Conservation (phyloP, 2,329 filamentous ascomycete species). For the Alternaria gansuensis region DNA sequence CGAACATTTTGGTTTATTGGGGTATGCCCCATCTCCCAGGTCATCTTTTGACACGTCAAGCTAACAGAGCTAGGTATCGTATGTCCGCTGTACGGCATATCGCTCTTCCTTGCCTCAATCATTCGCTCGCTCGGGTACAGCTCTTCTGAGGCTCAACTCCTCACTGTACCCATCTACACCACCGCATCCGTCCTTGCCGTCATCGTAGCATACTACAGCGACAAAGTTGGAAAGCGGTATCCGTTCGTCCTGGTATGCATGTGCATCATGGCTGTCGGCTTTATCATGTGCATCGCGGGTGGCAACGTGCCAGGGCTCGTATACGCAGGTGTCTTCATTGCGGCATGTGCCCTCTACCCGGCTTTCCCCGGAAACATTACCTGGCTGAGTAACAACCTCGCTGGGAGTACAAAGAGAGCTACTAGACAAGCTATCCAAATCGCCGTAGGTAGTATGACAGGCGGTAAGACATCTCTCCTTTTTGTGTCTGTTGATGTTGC, state of each 20-base stretch:
- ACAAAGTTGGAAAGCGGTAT: slow-evolving; percentile 45
- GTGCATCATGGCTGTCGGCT: slow-evolving; percentile 48
- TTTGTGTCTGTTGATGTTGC: not conserved
- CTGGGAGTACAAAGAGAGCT: slow-evolving; percentile 62
- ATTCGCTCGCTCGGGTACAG: slow-evolving; percentile 54
- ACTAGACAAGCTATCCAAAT: slow-evolving; percentile 61
- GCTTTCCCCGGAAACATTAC: slow-evolving; percentile 55
- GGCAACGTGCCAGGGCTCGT: slow-evolving; percentile 44
- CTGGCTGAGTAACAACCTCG: slow-evolving; percentile 65
- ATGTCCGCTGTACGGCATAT: slow-evolving; percentile 52
- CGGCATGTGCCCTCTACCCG: slow-evolving; percentile 50
- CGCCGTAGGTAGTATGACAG: slow-evolving; percentile 58
- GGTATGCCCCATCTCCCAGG: slow-evolving; percentile 52
- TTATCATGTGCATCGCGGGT: slow-evolving; percentile 51
- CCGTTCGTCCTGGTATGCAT: slow-evolving; percentile 48
- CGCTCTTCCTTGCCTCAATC: slow-evolving; percentile 59
- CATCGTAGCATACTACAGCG: slow-evolving; percentile 44
- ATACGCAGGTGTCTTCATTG: slow-evolving; percentile 53
- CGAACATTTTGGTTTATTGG: slow-evolving; percentile 69
- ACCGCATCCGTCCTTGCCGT: slow-evolving; percentile 49
- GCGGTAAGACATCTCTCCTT: slow-evolving; percentile 28
- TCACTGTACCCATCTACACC: slow-evolving; percentile 57
- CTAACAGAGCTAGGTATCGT: slow-evolving; percentile 46
- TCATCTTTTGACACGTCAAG: slow-evolving; percentile 15
- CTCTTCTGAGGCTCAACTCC: slow-evolving; percentile 53